Evolutionary conservation across 73 alveolate species (phyloP).

Genomic region (Stentor roeselii): DNA sequence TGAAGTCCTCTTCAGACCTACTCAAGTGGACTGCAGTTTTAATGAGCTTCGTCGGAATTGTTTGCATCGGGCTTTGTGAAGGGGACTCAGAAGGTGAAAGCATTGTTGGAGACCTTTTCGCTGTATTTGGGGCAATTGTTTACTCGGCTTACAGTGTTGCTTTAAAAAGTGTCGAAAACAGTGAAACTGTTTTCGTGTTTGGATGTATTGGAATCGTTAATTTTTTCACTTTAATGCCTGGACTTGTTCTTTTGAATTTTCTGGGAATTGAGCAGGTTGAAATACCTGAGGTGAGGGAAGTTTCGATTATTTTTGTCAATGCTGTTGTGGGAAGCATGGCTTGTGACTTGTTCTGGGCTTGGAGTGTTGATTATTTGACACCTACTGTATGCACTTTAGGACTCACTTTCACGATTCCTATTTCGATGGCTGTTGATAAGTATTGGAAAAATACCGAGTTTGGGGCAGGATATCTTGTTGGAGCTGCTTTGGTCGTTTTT

Average conservation of each 20-base stretch:
- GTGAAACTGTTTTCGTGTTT: conserved; percentile 36
- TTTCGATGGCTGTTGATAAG: conserved; percentile 35
- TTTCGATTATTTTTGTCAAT: conserved; percentile 29
- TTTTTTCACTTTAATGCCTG: conserved; percentile 36
- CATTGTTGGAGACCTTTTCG: conserved; percentile 40
- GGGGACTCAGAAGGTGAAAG: background rate
- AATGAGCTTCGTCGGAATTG: conserved; percentile 40
- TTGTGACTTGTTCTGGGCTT: conserved; percentile 45
- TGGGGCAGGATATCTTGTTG: conserved; percentile 1
- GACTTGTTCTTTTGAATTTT: conserved; percentile 39
- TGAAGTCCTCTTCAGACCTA: conserved; percentile 15
- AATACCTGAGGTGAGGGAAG: conserved; percentile 29
- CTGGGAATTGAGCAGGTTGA: conserved; percentile 47
- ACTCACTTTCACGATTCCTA: conserved; percentile 47
- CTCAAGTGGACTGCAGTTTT: conserved; percentile 33
- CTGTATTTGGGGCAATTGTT: conserved; percentile 38
- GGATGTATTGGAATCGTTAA: conserved; percentile 53
- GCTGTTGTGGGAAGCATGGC: conserved; percentile 47
- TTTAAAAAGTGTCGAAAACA: conserved; percentile 31
- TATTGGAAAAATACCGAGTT: conserved; percentile 4
- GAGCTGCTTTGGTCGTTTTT: conserved; percentile 27
- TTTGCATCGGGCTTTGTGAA: conserved; percentile 33
- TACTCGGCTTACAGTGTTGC: conserved; percentile 40
- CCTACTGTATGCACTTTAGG: conserved; percentile 52
- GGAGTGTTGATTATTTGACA: conserved; percentile 35